These are phyloP conservation scores for Termitomyces sp. DNA, from an alignment of 768 basidiomycete genomes.

Conservation along the genomic window DNA sequence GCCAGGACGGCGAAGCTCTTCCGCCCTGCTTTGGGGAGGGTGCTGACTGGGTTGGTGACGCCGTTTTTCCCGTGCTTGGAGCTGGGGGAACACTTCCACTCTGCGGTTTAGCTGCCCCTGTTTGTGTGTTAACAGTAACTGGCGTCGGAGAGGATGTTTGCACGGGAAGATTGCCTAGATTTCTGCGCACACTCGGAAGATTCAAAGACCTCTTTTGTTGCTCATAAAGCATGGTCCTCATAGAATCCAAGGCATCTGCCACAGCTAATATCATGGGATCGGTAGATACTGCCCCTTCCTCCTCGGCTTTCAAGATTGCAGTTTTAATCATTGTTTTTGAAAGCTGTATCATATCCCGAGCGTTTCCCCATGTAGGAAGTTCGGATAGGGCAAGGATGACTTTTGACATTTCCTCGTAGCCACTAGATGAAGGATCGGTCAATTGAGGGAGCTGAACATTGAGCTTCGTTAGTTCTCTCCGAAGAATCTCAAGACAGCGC, in stretches of 20 bases:
- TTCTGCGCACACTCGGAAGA: neutral
- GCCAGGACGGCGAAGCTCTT: neutral
- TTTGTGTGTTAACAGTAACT: neutral
- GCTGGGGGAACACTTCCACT: neutral
- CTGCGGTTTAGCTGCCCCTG: neutral
- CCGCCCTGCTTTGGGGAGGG: neutral
- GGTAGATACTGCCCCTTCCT: conserved; percentile 4
- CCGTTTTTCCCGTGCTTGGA: neutral
- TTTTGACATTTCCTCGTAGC: conserved; percentile 32
- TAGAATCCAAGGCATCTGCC: neutral
- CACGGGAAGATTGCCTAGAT: neutral
- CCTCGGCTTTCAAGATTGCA: conserved; percentile 29
- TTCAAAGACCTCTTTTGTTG: neutral
- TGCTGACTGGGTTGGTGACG: neutral
- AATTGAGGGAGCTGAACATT: conserved; percentile 36
- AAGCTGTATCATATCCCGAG: conserved; percentile 57
- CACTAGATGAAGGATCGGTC: conserved; percentile 22
- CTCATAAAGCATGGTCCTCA: neutral
- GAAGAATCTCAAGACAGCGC: conserved; percentile 47
- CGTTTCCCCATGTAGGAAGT: conserved; percentile 65
- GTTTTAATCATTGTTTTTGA: conserved; percentile 42
- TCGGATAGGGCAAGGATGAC: conserved; percentile 37
- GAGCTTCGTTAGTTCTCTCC: conserved; percentile 42
- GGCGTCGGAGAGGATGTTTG: neutral
- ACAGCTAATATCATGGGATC: neutral